A percentile compares a stretch with the other conserved stretches of the same genome.
Evolutionary conservation across 208 protist genomes (phyloP).

Genomic region (Crithidia thermophila): DNA sequence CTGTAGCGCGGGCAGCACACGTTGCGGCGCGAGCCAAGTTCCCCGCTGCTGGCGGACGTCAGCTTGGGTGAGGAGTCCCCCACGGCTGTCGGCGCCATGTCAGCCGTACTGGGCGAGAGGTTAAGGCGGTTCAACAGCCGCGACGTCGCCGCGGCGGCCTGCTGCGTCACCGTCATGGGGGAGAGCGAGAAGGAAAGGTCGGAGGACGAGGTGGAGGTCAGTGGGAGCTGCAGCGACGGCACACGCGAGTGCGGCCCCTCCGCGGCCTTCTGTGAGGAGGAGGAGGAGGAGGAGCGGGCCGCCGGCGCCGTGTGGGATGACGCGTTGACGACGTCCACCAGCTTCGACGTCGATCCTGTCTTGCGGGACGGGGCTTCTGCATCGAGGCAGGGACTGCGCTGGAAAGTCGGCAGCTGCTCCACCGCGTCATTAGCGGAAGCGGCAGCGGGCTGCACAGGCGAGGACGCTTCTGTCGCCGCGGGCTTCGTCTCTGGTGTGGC

Average conservation of each 20-base stretch:
- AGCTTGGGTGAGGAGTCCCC: neutral
- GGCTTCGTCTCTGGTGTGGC: too few species aligned
- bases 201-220: constrained; percentile 14
- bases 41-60: neutral
- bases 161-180: constrained; percentile 1
- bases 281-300: too few species aligned
- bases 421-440: too few species aligned
- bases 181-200: constrained; percentile 16
- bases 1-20: constrained; percentile 39
- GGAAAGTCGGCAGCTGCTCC: too few species aligned
- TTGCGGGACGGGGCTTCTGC: too few species aligned
- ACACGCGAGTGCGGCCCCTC: neutral
- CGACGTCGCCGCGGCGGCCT: neutral
- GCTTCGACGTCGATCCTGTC: too few species aligned
- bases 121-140: constrained; percentile 10
- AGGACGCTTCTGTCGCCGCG: too few species aligned
- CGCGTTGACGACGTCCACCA: too few species aligned
- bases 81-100: neutral
- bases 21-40: constrained; percentile 1
- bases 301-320: too few species aligned
- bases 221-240: constrained; percentile 1
- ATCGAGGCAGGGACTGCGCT: too few species aligned
- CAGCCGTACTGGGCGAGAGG: neutral
- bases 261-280: neutral
- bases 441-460: too few species aligned